phyloP scores from a whole-genome alignment of 2,329 filamentous ascomycete species.

The Penicillium sp. region DNA sequence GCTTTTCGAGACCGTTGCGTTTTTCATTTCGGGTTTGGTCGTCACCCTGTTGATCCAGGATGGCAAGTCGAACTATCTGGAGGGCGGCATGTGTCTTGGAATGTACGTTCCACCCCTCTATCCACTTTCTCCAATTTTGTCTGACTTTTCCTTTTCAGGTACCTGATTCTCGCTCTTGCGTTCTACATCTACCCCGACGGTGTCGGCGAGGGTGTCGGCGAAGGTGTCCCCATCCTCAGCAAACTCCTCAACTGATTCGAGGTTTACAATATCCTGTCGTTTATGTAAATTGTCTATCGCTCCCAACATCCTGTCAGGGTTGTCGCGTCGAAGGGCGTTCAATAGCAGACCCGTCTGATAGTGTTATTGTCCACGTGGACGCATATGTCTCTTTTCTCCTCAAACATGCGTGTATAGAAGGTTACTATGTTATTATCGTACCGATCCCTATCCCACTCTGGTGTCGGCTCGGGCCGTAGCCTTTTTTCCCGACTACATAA shows the following conservation, averaged over 20 bases:
- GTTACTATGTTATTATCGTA: not conserved
- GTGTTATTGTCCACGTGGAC: not conserved
- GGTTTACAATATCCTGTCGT: not conserved
- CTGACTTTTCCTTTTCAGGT: constrained; percentile 22
- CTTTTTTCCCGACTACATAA: too few relatives aligned
- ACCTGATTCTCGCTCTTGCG: constrained; percentile 45
- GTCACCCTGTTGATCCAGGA: constrained; percentile 72
- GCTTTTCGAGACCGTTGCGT: constrained; percentile 72
- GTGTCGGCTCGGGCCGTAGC: too few relatives aligned
- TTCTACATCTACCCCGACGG: constrained; percentile 49
- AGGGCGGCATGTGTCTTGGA: constrained; percentile 67
- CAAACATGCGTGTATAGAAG: constrained; percentile 3
- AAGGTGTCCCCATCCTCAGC: constrained; percentile 18
- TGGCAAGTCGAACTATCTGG: constrained; percentile 78
- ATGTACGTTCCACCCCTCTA: constrained; percentile 41
- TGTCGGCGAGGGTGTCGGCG: constrained; percentile 22
- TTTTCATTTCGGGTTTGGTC: constrained; percentile 69
- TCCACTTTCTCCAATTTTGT: constrained; percentile 6
- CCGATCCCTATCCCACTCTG: not conserved
- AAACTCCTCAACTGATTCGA: constrained; percentile 12
- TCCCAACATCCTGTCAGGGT: not conserved
- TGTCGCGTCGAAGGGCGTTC: not conserved
- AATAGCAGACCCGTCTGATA: constrained; percentile 4
- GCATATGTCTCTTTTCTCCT: constrained; percentile 1
- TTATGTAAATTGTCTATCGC: not conserved